These are phyloP conservation scores for Umbelopsis ramanniana DNA, from an alignment of 192 early-diverging fungal species.

Conservation along the genomic window DNA sequence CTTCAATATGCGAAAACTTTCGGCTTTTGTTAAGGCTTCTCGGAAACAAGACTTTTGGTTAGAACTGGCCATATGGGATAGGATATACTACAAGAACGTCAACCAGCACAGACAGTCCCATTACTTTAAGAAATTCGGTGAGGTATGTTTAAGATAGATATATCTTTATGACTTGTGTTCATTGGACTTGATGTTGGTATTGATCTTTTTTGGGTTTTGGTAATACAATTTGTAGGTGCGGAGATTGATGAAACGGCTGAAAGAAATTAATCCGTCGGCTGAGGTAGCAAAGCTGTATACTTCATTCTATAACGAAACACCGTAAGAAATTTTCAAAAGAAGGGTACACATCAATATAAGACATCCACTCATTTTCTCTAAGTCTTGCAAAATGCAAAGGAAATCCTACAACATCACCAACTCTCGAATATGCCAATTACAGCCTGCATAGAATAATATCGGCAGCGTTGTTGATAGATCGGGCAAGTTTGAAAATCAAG, in stretches of 20 bases:
- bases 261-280: conserved; percentile 19
- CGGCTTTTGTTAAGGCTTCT: background rate
- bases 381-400: conserved; percentile 24
- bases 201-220: background rate
- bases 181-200: background rate
- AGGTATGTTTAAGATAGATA: conserved; percentile 25
- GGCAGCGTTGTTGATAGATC: conserved; percentile 29
- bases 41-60: conserved; percentile 31
- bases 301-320: conserved; percentile 29
- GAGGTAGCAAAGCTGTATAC: conserved; percentile 20
- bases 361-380: background rate
- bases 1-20: background rate
- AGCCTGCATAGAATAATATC: conserved; percentile 32
- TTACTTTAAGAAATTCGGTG: conserved; percentile 26
- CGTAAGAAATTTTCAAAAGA: conserved; percentile 3
- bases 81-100: conserved; percentile 32
- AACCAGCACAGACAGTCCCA: conserved; percentile 42
- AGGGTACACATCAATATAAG: too few relatives aligned
- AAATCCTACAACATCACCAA: conserved; percentile 24
- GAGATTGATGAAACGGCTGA: conserved; percentile 35
- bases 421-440: conserved; percentile 26
- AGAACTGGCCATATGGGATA: conserved; percentile 31
- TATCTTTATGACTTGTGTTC: background rate
- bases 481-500: conserved; percentile 6
- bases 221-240: conserved; percentile 26